A percentile compares a stretch with the other conserved stretches of the same genome.
Evolutionary conservation across 2,329 filamentous ascomycete species (phyloP).

Genomic region (Fusarium cyanostomum): DNA sequence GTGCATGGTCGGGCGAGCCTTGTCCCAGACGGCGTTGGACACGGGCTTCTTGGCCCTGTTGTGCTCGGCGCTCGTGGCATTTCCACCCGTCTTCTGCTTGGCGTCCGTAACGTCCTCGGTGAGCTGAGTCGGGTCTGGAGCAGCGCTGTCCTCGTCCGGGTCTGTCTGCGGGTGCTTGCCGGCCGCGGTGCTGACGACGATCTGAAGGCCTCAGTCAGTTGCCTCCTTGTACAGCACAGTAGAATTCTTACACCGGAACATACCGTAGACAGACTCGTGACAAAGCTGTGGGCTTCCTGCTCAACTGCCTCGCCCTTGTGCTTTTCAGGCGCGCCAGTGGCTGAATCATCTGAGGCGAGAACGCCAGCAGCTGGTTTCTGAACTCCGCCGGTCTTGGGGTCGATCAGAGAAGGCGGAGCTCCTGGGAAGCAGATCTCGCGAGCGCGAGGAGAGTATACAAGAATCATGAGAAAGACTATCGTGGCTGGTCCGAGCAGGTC

Average conservation of each 20-base stretch:
- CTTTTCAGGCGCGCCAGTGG: slow-evolving; percentile 84
- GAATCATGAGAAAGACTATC: slow-evolving; percentile 65
- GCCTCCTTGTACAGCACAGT: neutral
- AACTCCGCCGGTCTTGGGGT: slow-evolving; percentile 74
- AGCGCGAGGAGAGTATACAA: slow-evolving; percentile 72
- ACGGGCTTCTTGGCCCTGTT: slow-evolving; percentile 85
- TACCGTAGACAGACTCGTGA: slow-evolving; percentile 69
- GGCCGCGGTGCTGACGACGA: slow-evolving; percentile 78
- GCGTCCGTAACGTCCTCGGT: slow-evolving; percentile 52
- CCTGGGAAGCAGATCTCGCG: slow-evolving; percentile 77
- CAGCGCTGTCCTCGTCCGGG: slow-evolving; percentile 60
- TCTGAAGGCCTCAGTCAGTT: slow-evolving; percentile 45
- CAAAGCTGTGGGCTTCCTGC: slow-evolving; percentile 82
- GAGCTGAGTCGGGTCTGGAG: slow-evolving; percentile 60
- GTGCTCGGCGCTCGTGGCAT: slow-evolving; percentile 53
- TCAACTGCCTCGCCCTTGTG: slow-evolving; percentile 86
- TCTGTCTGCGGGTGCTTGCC: slow-evolving; percentile 79
- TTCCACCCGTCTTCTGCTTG: slow-evolving; percentile 57
- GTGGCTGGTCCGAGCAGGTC: slow-evolving; percentile 75
- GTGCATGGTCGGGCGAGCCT: slow-evolving; percentile 78
- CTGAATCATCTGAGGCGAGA: slow-evolving; percentile 77
- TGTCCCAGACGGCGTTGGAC: slow-evolving; percentile 78
- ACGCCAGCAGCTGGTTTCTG: slow-evolving; percentile 81
- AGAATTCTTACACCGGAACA: slow-evolving; percentile 44
- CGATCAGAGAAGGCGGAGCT: slow-evolving; percentile 78